phyloP scores from a whole-genome alignment of 345 rosid genomes.

The Syzygium jambos region DNA sequence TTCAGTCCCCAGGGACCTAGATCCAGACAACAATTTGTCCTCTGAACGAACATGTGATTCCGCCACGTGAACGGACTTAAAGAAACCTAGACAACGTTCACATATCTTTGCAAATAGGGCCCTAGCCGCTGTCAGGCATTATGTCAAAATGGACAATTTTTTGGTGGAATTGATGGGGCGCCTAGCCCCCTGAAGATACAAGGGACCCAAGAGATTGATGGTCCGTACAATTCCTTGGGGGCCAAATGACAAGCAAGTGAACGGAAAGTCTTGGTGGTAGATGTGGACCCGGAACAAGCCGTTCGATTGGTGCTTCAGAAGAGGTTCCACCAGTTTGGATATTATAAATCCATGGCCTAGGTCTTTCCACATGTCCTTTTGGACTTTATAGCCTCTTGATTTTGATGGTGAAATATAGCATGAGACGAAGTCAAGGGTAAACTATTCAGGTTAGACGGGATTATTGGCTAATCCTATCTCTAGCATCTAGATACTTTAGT shows the following conservation, averaged over 20 bases:
- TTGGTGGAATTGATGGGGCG: background rate
- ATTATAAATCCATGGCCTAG: background rate
- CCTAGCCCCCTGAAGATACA: background rate
- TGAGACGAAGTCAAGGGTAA: background rate
- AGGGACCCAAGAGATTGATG: background rate
- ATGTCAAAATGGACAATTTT: background rate
- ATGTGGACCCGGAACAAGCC: background rate
- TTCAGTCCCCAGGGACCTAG: background rate
- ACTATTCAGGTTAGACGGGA: background rate
- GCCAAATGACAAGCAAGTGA: background rate
- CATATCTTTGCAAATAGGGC: background rate
- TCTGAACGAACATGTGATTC: background rate
- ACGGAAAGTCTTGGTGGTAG: background rate
- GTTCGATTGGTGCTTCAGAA: background rate
- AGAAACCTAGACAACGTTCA: background rate
- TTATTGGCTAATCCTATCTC: background rate
- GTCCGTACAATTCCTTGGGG: background rate
- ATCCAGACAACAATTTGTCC: background rate
- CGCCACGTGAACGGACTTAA: background rate
- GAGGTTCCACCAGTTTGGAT: background rate
- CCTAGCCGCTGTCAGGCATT: background rate
- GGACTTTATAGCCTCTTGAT: background rate
- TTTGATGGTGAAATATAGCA: background rate
- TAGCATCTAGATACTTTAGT: background rate
- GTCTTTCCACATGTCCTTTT: background rate